Percentiles rank a stretch among this genome's conserved stretches.
Conservation (phyloP, 495 filamentous ascomycete genomes). For the Pseudevernia furfuracea region DNA sequence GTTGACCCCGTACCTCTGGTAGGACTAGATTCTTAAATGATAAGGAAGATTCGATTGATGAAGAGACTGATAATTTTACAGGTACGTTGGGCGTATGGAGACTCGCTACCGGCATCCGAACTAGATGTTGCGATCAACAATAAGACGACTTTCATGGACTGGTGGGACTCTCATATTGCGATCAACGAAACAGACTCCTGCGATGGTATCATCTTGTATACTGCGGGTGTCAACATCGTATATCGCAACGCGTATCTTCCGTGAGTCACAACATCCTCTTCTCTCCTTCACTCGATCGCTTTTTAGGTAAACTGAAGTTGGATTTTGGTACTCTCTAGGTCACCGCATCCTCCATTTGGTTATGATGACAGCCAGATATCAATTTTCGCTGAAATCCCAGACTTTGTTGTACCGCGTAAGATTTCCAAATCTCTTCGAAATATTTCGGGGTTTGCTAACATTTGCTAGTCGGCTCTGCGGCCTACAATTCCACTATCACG, state of each 20-base stretch:
- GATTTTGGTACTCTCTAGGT: slow-evolving; percentile 24
- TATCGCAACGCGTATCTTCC: slow-evolving; percentile 32
- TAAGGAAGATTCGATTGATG: too few species aligned
- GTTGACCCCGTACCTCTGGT: slow-evolving; percentile 47
- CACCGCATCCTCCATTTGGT: slow-evolving; percentile 33
- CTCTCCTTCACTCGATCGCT: slow-evolving; percentile 8
- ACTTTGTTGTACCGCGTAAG: slow-evolving; percentile 45
- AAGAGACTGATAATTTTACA: too few species aligned
- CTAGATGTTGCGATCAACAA: slow-evolving; percentile 26
- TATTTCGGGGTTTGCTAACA: too few species aligned
- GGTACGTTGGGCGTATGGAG: slow-evolving; percentile 49
- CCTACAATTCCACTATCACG: slow-evolving; percentile 46
- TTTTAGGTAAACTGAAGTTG: not conserved
- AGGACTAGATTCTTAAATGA: too few species aligned
- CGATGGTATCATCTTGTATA: slow-evolving; percentile 37
- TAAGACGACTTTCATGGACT: slow-evolving; percentile 27
- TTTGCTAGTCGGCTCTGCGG: slow-evolving; percentile 40
- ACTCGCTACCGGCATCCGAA: slow-evolving; percentile 33
- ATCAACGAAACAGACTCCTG: slow-evolving; percentile 34
- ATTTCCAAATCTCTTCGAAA: not conserved
- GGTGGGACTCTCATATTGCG: slow-evolving; percentile 33
- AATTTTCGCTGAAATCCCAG: slow-evolving; percentile 44
- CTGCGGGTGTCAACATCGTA: slow-evolving; percentile 25
- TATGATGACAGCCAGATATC: slow-evolving; percentile 40
- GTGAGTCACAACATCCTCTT: slow-evolving; percentile 7